phyloP scores from a whole-genome alignment of 768 basidiomycete genomes.

The Calocybe gangraenosa region DNA sequence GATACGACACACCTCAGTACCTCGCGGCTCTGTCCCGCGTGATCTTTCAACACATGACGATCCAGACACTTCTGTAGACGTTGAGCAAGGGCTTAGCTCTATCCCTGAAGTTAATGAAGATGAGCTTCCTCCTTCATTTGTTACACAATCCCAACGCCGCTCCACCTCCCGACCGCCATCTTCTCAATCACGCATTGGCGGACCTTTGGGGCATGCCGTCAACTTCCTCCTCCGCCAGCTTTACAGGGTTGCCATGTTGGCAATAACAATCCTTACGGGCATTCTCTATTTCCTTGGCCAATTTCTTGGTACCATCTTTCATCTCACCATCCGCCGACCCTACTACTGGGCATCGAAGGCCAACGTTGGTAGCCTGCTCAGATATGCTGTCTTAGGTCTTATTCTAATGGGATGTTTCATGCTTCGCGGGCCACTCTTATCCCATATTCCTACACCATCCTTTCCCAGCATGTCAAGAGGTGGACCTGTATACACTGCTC shows the following conservation, averaged over 20 bases:
- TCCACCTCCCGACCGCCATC: constrained; percentile 23
- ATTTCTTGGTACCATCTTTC: constrained; percentile 44
- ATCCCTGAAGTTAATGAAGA: constrained; percentile 66
- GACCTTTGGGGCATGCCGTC: constrained; percentile 37
- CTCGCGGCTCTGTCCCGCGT: constrained; percentile 39
- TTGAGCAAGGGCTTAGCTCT: constrained; percentile 53
- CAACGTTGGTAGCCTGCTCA: constrained; percentile 26
- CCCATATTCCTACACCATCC: constrained; percentile 26
- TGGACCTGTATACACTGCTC: constrained; percentile 40
- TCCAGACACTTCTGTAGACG: constrained; percentile 36
- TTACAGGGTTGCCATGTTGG: constrained; percentile 17
- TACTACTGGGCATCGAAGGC: constrained; percentile 31
- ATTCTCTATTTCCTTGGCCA: constrained; percentile 41
- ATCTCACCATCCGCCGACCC: constrained; percentile 48
- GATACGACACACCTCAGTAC: constrained; percentile 27
- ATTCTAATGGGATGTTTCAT: constrained; percentile 43
- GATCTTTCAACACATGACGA: constrained; percentile 21
- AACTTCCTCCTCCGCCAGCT: constrained; percentile 24
- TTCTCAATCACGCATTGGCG: constrained; percentile 36
- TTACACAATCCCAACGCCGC: constrained; percentile 25
- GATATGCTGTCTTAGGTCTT: constrained; percentile 38
- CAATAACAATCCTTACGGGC: constrained; percentile 29
- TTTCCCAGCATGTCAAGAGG: constrained; percentile 15
- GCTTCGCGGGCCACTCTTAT: constrained; percentile 31
- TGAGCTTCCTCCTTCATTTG: constrained; percentile 20